phyloP scores from a whole-genome alignment of 2,329 filamentous ascomycete species.

The Cryphonectria carpinicola region DNA sequence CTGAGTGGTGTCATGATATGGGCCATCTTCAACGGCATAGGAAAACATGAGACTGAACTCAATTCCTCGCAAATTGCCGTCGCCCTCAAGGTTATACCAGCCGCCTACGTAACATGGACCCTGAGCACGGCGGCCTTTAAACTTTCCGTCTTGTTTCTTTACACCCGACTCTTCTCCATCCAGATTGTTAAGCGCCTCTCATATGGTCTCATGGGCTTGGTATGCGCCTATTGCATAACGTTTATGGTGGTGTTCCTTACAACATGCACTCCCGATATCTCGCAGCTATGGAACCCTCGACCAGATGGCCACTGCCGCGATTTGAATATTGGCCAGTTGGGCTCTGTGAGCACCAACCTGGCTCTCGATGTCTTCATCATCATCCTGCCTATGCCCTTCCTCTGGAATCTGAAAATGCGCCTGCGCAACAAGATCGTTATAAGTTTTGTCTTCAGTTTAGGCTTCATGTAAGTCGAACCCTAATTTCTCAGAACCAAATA shows the following conservation, averaged over 20 bases:
- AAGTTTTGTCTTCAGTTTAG: constrained; percentile 8
- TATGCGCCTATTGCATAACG: not conserved
- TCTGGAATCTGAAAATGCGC: constrained; percentile 12
- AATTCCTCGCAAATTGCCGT: not conserved
- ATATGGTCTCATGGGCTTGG: not conserved
- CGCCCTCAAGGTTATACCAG: not conserved
- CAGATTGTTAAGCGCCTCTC: constrained; percentile 1
- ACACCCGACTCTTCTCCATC: constrained; percentile 4
- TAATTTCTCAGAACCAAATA: not conserved
- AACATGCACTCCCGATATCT: constrained; percentile 6
- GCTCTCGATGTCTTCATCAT: constrained; percentile 15
- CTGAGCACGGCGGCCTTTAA: constrained; percentile 6
- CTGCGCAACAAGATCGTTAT: constrained; percentile 3
- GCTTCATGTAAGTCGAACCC: not conserved
- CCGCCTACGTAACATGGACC: constrained; percentile 8
- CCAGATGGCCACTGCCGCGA: constrained; percentile 5
- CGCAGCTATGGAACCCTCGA: constrained; percentile 8
- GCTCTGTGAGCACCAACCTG: constrained; percentile 4
- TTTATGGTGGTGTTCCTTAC: constrained; percentile 7
- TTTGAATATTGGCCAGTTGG: constrained; percentile 7
- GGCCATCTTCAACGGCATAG: constrained; percentile 9
- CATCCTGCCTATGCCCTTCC: constrained; percentile 5
- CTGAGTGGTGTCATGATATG: constrained; percentile 2
- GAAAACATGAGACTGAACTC: not conserved
- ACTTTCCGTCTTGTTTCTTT: constrained; percentile 1